Base-by-base conservation (phyloP, 148 eudicot species). In the Suaeda aralocaspica region DNA sequence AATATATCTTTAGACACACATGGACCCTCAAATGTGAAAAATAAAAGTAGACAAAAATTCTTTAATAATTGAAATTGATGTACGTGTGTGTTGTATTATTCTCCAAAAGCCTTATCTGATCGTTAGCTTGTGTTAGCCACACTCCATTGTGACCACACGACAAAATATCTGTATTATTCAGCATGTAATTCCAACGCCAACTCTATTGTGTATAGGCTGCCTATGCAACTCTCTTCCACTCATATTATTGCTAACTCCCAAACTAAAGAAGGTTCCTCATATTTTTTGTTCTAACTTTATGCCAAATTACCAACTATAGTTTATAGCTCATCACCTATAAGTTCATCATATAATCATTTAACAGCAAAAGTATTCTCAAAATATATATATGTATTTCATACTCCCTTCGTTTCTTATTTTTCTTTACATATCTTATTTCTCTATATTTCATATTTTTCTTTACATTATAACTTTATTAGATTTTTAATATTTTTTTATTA, bases 121-220 rank as follows among this genome's bases (percentile, higher is more conserved):
- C 50, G 39, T 52, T 66, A 56, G 50, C 72, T 68, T 39, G 69
- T 62, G 67, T 42, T 53, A 67, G 64, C 60, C 73, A 75, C 78
- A 70, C 68, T 76, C 30, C 64, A 31, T 45, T 67, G 29, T 64
- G 46, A 50, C 79, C 79, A 64, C 71, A 76, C 59, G 70, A 66
- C 61, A 65, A 46, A 75, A 69, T 53, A 64, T 56, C 28, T 48
- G 64, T 66, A 52, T 34, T 57, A 31, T 44, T 61, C 50, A 36
- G 56, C 64, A 50, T 57, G 45, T 49, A 67, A 28, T 48, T 28
- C 60, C 36, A 41, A 50, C 31, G 53, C 45, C 67, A 59, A 59
- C 21, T 71, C 72, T 33, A 18, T 21, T 21, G 36, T 26, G 4
- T 4, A 14, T 16, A 14, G 45, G 1, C 30, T 70, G 29, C 42